phyloP scores from a whole-genome alignment of 306 rosid species.

The Sphenostylis stenocarpa region DNA sequence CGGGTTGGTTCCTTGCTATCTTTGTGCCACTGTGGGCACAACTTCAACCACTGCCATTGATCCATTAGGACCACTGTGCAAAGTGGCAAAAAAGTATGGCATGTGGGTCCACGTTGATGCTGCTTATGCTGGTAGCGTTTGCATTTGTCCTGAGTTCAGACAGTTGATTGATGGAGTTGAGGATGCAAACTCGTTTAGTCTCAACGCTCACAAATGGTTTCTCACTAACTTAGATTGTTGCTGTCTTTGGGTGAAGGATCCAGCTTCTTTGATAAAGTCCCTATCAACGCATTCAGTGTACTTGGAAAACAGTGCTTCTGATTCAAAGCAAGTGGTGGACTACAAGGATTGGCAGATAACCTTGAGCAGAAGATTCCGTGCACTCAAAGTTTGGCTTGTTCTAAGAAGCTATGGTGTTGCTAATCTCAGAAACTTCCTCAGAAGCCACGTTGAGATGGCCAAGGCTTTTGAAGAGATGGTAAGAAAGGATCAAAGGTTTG shows the following conservation, averaged over 20 bases:
- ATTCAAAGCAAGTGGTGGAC: slow-evolving; percentile 53
- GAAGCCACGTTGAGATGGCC: slow-evolving; percentile 57
- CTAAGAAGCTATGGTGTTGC: slow-evolving; percentile 55
- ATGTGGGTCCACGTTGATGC: slow-evolving; percentile 76
- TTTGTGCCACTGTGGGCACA: slow-evolving; percentile 62
- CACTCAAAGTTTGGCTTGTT: slow-evolving; percentile 58
- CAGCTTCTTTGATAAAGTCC: slow-evolving; percentile 30
- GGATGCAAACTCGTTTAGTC: slow-evolving; percentile 48
- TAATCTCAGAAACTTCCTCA: slow-evolving; percentile 45
- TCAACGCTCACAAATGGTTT: slow-evolving; percentile 74
- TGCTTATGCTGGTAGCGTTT: slow-evolving; percentile 65
- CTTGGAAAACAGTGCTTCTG: slow-evolving; percentile 51
- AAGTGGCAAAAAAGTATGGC: slow-evolving; percentile 42
- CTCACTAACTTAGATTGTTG: slow-evolving; percentile 53
- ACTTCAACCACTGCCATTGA: slow-evolving; percentile 63
- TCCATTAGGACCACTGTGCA: slow-evolving; percentile 42
- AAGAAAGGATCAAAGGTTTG: slow-evolving; percentile 49
- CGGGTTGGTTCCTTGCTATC: slow-evolving; percentile 58
- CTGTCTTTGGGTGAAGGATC: slow-evolving; percentile 61
- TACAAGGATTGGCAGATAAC: slow-evolving; percentile 68
- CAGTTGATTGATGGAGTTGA: slow-evolving; percentile 52
- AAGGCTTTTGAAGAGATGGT: slow-evolving; percentile 48
- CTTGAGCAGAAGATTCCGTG: slow-evolving; percentile 53
- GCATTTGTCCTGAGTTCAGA: slow-evolving; percentile 67
- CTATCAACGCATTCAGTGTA: slow-evolving; percentile 47